Base-by-base conservation (phyloP, 1,139 yeast genomes). In the Saccharomyces hybrid region DNA sequence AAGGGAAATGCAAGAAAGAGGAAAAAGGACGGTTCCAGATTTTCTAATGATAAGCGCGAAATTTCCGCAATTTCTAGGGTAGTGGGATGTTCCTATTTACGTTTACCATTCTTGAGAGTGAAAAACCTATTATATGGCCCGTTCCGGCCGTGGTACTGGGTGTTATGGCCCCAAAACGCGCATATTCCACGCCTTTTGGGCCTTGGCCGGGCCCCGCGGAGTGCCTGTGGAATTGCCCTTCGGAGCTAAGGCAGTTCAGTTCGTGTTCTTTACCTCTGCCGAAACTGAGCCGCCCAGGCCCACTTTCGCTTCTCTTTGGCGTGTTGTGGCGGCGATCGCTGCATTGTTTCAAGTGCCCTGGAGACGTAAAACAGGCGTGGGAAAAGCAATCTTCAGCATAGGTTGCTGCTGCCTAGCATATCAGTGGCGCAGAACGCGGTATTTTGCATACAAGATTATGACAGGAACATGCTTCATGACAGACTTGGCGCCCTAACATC, bases 11-110 rank as follows among this genome's bases (percentile, higher is more conserved):
- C 44, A 38, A 38, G 44, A 38, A 38, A 38, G 44, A 38, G 44
- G 44, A 38, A 38, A 34, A 19, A 38, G 44, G 44, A 38, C n/a
- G 44, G 44, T 38, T 38, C 44, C 44, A 38, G 44, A 38, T 38
- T 38, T 7, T 38, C 44, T 38, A 19, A 19, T 19, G n/a, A 11
- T 38, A 38, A 19, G 44, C 44, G 44, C 44, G 44, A 38, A 38
- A 38, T 38, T 38, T 38, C 44, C 44, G 44, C 44, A 8, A 19
- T 16, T 9, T 13, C 11, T 19, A 9, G 44, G 7, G 25, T 8
- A 16, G 44, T 38, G 25, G 44, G 25, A 38, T 16, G 44, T 19
- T 38, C 44, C 44, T 38, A 38, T 38, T 38, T 38, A 38, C 44
- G 44, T 38, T 38, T 19, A 13, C 25, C 44, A 38, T 38, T 38